phyloP scores from a whole-genome alignment of 148 eudicot genomes.

The Rhododendron williamsianum region DNA sequence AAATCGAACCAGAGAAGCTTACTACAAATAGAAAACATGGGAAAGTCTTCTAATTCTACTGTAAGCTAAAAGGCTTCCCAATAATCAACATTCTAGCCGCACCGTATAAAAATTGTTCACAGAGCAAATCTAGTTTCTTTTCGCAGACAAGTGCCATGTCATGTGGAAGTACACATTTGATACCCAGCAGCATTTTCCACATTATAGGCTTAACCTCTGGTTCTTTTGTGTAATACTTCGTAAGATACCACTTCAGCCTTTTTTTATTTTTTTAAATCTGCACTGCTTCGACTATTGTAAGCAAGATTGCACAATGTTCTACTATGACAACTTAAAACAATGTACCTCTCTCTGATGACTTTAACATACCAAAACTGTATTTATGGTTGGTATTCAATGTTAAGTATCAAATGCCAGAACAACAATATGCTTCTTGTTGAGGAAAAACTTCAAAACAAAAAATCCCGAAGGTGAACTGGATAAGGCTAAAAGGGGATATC shows the following conservation, averaged over 20 bases:
- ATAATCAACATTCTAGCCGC: background rate
- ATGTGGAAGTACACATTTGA: background rate
- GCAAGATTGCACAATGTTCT: background rate
- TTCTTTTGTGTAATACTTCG: background rate
- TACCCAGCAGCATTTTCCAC: background rate
- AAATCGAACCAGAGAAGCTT: background rate
- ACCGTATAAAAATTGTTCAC: background rate
- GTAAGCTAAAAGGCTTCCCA: background rate
- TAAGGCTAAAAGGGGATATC: background rate
- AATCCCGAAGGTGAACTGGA: background rate
- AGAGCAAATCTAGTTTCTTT: background rate
- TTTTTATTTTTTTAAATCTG: too few relatives aligned
- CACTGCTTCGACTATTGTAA: background rate
- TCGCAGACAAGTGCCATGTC: background rate
- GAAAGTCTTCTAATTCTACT: background rate
- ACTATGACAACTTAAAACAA: background rate
- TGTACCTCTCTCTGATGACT: background rate
- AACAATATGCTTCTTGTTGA: background rate
- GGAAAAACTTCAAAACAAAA: background rate
- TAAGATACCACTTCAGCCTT: background rate
- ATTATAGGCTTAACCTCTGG: background rate
- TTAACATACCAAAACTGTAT: background rate
- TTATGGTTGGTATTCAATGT: background rate
- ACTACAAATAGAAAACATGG: background rate
- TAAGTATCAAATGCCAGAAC: background rate